Evolutionary conservation across 2,329 filamentous ascomycete genomes (phyloP).

Genomic region (Colletotrichum truncatum): DNA sequence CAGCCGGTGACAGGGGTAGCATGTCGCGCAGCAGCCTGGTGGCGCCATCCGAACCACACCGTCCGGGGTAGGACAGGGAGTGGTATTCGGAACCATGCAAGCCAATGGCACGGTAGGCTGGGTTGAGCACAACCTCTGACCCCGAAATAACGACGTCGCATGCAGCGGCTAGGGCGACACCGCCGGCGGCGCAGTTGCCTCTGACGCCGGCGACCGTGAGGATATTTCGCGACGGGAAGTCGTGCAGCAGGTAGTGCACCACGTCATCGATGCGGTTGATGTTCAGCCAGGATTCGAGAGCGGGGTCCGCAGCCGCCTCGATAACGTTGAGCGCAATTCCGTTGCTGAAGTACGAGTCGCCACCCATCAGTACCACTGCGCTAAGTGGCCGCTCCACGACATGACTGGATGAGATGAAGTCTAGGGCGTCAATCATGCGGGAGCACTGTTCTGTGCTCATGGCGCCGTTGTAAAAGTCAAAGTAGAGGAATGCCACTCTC

Average conservation of each 20-base stretch:
- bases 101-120: conserved; percentile 49
- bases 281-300: conserved; percentile 51
- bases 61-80: conserved; percentile 47
- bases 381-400: conserved; percentile 39
- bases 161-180: conserved; percentile 50
- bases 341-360: conserved; percentile 51
- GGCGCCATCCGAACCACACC: conserved; percentile 44
- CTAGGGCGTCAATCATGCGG: conserved; percentile 45
- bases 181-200: conserved; percentile 52
- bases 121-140: conserved; percentile 48
- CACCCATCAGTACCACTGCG: conserved; percentile 50
- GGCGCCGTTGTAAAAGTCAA: conserved; percentile 53
- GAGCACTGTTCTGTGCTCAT: conserved; percentile 51
- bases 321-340: conserved; percentile 54
- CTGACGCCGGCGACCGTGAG: conserved; percentile 48
- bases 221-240: conserved; percentile 45
- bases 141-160: conserved; percentile 48
- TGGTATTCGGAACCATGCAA: conserved; percentile 52
- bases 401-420: conserved; percentile 42
- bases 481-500: conserved; percentile 49
- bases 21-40: conserved; percentile 44
- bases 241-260: conserved; percentile 46
- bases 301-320: conserved; percentile 46
- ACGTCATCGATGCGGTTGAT: conserved; percentile 55
- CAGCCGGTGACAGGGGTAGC: conserved; percentile 46